Evolutionary conservation across 2,329 filamentous ascomycete genomes (phyloP).

Genomic region (Fusarium incarnatum): DNA sequence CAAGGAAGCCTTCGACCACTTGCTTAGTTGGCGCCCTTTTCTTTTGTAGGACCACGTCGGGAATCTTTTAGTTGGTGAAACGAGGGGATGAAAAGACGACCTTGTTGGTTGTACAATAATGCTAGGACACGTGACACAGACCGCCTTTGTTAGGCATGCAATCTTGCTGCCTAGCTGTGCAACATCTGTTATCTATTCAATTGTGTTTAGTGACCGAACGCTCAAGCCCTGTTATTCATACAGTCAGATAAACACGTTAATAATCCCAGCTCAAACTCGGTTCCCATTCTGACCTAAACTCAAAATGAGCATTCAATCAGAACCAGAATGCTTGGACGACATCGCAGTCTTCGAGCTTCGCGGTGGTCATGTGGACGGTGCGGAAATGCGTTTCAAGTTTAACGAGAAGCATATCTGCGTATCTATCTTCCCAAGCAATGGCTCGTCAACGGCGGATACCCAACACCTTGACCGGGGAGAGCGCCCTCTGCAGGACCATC

Average conservation of each 20-base stretch:
- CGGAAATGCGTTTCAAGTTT: neutral
- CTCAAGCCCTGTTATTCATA: no score
- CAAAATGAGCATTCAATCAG: neutral
- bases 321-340: rapidly evolving
- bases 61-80: rapidly evolving
- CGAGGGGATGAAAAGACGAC: rapidly evolving
- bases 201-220: no score
- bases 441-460: neutral
- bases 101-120: neutral
- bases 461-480: rapidly evolving
- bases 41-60: no score
- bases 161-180: neutral
- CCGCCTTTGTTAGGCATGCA: neutral
- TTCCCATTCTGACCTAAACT: no score
- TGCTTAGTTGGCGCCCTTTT: no score
- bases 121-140: neutral
- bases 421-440: neutral
- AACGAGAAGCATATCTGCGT: neutral
- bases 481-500: neutral
- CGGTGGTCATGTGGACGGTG: neutral
- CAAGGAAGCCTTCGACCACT: no score
- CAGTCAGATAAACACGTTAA: no score
- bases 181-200: no score
- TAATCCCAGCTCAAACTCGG: no score
- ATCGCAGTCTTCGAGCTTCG: neutral